These are phyloP conservation scores for Orbilia brochopaga DNA, from an alignment of 2,329 filamentous ascomycete species.

Conservation along the genomic window DNA sequence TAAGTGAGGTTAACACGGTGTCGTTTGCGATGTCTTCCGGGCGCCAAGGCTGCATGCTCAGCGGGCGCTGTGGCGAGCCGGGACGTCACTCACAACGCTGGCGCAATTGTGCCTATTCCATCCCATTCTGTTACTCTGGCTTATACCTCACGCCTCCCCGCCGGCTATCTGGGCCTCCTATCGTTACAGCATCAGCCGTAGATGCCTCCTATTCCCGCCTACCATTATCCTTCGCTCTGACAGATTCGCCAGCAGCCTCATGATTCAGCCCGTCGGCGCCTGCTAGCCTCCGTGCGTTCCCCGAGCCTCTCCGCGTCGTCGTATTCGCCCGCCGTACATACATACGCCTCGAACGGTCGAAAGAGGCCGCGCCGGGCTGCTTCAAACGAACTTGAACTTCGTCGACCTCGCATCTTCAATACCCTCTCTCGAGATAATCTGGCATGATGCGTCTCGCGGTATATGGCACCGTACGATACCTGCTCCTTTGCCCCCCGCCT, in stretches of 20 bases:
- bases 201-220: background rate
- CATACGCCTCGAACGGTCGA: background rate
- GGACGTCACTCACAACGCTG: background rate
- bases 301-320: background rate
- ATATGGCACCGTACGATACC: constrained; percentile 54
- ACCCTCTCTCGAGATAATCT: constrained; percentile 24
- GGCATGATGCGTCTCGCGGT: constrained; percentile 54
- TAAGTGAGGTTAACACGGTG: background rate
- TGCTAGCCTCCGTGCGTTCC: background rate
- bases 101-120: background rate
- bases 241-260: too few species aligned
- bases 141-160: background rate
- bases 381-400: background rate
- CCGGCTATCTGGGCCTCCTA: too few species aligned
- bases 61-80: background rate
- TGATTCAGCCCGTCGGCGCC: background rate
- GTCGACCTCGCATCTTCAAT: constrained; percentile 15
- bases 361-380: too few species aligned
- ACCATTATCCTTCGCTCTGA: background rate
- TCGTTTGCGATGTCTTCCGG: background rate
- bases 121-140: background rate
- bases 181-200: too few species aligned
- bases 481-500: background rate
- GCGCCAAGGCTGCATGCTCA: background rate
- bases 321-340: background rate